These are phyloP conservation scores for Fomitopsis schrenkii DNA, from an alignment of 1,284 basidiomycete genomes.

Conservation along the genomic window DNA sequence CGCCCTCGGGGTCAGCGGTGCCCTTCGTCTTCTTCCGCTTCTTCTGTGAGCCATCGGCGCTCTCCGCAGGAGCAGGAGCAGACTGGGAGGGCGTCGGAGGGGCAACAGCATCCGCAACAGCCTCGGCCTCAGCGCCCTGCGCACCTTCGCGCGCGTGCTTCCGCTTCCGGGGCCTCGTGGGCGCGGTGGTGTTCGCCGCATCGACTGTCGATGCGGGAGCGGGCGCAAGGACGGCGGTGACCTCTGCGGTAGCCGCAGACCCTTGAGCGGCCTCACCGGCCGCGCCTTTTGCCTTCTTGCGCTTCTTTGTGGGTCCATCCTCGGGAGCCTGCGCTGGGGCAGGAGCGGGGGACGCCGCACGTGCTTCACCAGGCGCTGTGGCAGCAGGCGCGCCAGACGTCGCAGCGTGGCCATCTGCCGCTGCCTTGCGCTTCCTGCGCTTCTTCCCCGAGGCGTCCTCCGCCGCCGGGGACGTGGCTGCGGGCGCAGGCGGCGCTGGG, in stretches of 20 bases:
- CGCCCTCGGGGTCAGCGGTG: slow-evolving; percentile 5
- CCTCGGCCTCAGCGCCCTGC: not conserved
- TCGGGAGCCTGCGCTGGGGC: not conserved
- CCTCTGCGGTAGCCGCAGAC: slow-evolving; percentile 13
- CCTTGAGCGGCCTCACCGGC: slow-evolving; percentile 2
- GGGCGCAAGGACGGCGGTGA: slow-evolving; percentile 2
- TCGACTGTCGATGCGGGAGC: not conserved
- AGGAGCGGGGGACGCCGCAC: not conserved
- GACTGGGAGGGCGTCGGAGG: not conserved
- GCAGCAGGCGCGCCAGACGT: slow-evolving; percentile 1
- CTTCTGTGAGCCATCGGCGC: slow-evolving; percentile 7
- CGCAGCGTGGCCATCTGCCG: slow-evolving; percentile 6
- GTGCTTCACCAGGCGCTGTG: not conserved
- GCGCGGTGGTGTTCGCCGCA: not conserved
- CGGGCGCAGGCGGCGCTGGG: not conserved
- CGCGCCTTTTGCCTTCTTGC: not conserved
- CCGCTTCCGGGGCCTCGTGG: not conserved
- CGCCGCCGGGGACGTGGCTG: slow-evolving; percentile 3
- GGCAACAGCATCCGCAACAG: not conserved
- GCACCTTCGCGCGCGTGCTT: not conserved
- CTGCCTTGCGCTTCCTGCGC: slow-evolving; percentile 34
- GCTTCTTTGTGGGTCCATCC: not conserved
- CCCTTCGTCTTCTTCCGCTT: slow-evolving; percentile 30
- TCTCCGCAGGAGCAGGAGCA: slow-evolving; percentile 10
- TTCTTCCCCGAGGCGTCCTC: slow-evolving; percentile 15